Percentiles rank a stretch among this genome's conserved stretches.
Conservation (phyloP, 148 eudicot genomes). For the Selenicereus undatus region DNA sequence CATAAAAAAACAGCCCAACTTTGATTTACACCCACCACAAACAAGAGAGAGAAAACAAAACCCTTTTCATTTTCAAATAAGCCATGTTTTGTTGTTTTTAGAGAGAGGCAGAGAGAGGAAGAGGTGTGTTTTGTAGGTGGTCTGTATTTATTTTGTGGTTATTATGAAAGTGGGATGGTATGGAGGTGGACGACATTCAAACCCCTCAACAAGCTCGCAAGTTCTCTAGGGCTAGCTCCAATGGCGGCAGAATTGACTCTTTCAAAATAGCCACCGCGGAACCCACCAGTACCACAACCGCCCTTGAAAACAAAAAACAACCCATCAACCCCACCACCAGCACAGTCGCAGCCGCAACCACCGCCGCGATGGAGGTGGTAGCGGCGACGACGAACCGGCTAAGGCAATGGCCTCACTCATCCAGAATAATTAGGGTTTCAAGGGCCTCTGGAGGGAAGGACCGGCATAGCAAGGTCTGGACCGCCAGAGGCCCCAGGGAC, state of each 20-base stretch:
- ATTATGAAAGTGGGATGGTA: constrained; percentile 50
- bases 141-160: constrained; percentile 7
- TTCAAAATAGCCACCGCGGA: constrained; percentile 24
- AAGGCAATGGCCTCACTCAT: constrained; percentile 64
- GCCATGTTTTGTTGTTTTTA: neutral
- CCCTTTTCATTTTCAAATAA: constrained; percentile 12
- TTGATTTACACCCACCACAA: constrained; percentile 1
- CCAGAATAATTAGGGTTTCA: constrained; percentile 91
- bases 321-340: neutral
- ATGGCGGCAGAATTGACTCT: constrained; percentile 28
- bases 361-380: neutral
- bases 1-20: neutral
- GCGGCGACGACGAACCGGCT: neutral
- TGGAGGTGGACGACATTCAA: constrained; percentile 84
- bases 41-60: neutral
- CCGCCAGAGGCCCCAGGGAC: constrained; percentile 79
- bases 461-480: constrained; percentile 87
- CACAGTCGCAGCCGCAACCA: neutral
- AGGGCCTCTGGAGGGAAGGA: constrained; percentile 90
- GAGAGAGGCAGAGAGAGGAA: neutral
- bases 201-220: constrained; percentile 39
- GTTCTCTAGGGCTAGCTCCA: constrained; percentile 49
- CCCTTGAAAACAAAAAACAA: neutral
- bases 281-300: neutral
- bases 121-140: neutral